phyloP scores from a whole-genome alignment of 352 stramenopile genomes.

The Phytophthora chlamydospora region DNA sequence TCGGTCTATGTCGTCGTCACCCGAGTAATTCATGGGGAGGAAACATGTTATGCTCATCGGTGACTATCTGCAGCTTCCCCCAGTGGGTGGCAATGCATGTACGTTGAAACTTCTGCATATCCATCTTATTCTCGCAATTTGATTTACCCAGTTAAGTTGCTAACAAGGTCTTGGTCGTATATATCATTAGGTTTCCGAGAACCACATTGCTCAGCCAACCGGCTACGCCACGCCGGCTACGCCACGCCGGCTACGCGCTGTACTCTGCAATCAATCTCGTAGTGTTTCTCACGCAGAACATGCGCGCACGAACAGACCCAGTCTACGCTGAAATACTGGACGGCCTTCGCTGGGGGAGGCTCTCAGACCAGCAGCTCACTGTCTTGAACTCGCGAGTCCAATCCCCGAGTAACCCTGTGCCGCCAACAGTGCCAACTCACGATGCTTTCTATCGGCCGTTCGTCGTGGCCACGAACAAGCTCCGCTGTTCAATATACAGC shows the following conservation, averaged over 20 bases:
- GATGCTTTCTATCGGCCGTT: slow-evolving; percentile 14
- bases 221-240: slow-evolving; percentile 14
- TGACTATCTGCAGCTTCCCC: slow-evolving; percentile 34
- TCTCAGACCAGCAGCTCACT: neutral
- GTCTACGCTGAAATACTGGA: too few relatives aligned
- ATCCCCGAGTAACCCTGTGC: neutral
- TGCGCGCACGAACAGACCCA: neutral
- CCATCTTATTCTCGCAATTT: too few relatives aligned
- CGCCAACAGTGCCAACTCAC: neutral
- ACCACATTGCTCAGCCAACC: neutral
- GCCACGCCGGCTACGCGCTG: slow-evolving; percentile 15
- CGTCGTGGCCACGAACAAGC: slow-evolving; percentile 24
- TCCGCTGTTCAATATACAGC: slow-evolving; percentile 17
- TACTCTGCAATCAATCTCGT: slow-evolving; percentile 33
- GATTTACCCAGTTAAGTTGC: too few relatives aligned
- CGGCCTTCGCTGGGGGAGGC: neutral
- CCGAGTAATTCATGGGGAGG: slow-evolving; percentile 23
- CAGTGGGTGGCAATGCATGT: slow-evolving; percentile 21
- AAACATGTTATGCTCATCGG: slow-evolving; percentile 30
- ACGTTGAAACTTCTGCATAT: too few relatives aligned
- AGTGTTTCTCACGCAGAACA: slow-evolving; percentile 31
- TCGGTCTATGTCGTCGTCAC: slow-evolving; percentile 1
- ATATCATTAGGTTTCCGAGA: slow-evolving; percentile 9
- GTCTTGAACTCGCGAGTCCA: slow-evolving; percentile 12
- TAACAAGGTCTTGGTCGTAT: too few relatives aligned